A percentile compares a stretch with the other conserved stretches of the same genome.
phyloP scores from a whole-genome alignment of 2,329 filamentous ascomycete species.

The Pezicula rhizophila region DNA sequence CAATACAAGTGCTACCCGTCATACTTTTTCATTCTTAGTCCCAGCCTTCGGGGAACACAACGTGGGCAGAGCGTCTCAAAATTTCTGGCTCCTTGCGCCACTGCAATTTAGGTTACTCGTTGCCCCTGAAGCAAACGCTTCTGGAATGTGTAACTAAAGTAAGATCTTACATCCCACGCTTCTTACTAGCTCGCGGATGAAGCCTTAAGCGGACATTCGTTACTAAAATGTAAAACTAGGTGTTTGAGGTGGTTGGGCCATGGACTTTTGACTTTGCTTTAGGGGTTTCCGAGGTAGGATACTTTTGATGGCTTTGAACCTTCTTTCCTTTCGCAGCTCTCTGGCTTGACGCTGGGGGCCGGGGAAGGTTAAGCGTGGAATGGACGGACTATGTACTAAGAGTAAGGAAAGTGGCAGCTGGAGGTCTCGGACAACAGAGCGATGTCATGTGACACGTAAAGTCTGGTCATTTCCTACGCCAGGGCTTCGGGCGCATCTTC shows the following conservation, averaged over 20 bases:
- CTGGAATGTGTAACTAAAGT: constrained; percentile 15
- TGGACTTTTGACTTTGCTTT: too few species aligned
- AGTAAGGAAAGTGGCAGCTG: background rate
- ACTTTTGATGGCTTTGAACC: background rate
- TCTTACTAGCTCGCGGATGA: background rate
- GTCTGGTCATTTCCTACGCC: constrained; percentile 5
- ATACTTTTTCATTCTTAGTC: constrained; percentile 20
- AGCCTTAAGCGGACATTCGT: too few species aligned
- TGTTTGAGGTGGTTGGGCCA: too few species aligned
- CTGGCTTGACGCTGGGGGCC: background rate
- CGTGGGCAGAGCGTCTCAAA: constrained; percentile 11
- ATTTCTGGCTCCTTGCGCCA: constrained; percentile 13
- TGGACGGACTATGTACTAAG: constrained; percentile 2
- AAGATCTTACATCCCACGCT: background rate
- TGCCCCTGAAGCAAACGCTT: background rate
- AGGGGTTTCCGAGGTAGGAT: too few species aligned
- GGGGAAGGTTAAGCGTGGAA: constrained; percentile 12
- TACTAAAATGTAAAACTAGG: too few species aligned
- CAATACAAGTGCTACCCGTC: constrained; percentile 10
- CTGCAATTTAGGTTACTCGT: background rate
- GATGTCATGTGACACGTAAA: constrained; percentile 13
- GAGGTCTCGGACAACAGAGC: constrained; percentile 3
- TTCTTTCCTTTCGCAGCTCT: background rate
- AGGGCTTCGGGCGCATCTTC: constrained; percentile 10
- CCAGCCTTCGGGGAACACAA: constrained; percentile 14